Conservation (phyloP, 345 rosid species). For the Bretschneidera sinensis region DNA sequence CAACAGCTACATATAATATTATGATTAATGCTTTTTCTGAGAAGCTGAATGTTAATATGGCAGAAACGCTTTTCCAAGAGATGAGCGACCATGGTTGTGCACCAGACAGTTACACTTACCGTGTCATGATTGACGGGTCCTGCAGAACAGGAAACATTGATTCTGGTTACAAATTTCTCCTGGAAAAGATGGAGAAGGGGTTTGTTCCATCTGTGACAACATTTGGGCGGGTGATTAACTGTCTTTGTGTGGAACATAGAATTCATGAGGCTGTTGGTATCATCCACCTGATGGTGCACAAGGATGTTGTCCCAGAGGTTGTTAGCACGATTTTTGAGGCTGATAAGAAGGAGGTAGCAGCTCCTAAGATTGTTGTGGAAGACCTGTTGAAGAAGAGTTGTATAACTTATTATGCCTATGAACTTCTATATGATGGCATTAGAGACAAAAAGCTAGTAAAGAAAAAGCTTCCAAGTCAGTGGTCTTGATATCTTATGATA, state of each 20-base stretch:
- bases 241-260: slow-evolving; percentile 67
- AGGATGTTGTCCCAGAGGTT: slow-evolving; percentile 68
- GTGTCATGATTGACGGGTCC: slow-evolving; percentile 74
- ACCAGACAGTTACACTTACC: slow-evolving; percentile 73
- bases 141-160: slow-evolving; percentile 66
- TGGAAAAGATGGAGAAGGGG: slow-evolving; percentile 55
- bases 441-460: slow-evolving; percentile 65
- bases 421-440: slow-evolving; percentile 80
- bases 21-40: slow-evolving; percentile 65
- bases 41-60: slow-evolving; percentile 57
- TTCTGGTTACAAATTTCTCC: slow-evolving; percentile 49
- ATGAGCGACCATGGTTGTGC: slow-evolving; percentile 53
- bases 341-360: slow-evolving; percentile 70
- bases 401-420: slow-evolving; percentile 76
- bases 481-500: slow-evolving; percentile 7
- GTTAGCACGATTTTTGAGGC: slow-evolving; percentile 70
- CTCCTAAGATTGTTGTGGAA: slow-evolving; percentile 90
- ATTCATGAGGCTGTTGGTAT: slow-evolving; percentile 68
- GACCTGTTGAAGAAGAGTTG: slow-evolving; percentile 75
- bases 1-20: slow-evolving; percentile 65
- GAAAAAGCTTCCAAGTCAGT: slow-evolving; percentile 36
- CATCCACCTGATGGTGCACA: slow-evolving; percentile 62
- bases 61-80: slow-evolving; percentile 58
- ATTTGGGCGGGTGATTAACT: slow-evolving; percentile 75
- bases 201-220: slow-evolving; percentile 65